These are phyloP conservation scores for Septoria linicola DNA, from an alignment of 2,329 filamentous ascomycete genomes.

Conservation along the genomic window DNA sequence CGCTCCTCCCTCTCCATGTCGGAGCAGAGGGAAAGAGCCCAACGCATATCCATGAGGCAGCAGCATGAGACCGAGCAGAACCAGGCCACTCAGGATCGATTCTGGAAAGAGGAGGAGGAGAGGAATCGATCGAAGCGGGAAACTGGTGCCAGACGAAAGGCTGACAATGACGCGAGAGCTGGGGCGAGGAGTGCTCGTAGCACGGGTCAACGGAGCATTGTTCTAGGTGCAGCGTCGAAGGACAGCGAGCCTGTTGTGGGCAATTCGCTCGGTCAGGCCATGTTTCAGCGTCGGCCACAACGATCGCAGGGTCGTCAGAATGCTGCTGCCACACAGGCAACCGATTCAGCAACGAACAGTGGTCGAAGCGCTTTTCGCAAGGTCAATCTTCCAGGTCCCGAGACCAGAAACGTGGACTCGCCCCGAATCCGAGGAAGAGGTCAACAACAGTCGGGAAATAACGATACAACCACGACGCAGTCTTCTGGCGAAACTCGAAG, in stretches of 20 bases:
- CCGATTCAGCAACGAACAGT: background rate
- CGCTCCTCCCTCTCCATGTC: slow-evolving; percentile 26
- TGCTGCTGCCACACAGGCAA: too few relatives aligned
- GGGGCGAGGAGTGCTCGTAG: too few relatives aligned
- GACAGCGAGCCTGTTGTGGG: background rate
- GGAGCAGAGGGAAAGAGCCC: slow-evolving; percentile 26
- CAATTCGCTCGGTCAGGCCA: background rate
- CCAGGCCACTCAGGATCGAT: slow-evolving; percentile 13
- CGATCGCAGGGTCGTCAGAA: too few relatives aligned
- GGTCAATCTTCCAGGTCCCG: too few relatives aligned
- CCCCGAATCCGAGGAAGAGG: too few relatives aligned
- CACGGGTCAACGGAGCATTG: too few relatives aligned
- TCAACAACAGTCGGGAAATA: too few relatives aligned
- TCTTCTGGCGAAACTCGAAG: too few relatives aligned
- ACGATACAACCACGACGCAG: too few relatives aligned
- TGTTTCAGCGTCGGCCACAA: background rate
- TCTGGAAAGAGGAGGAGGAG: slow-evolving; percentile 16
- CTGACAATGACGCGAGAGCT: background rate
- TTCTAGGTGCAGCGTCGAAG: too few relatives aligned
- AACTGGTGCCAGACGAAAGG: background rate
- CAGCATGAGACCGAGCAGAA: slow-evolving; percentile 14
- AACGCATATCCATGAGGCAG: slow-evolving; percentile 17
- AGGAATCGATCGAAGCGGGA: slow-evolving; percentile 6
- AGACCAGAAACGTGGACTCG: too few relatives aligned
- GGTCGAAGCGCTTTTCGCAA: background rate